Evolutionary conservation across 1,139 yeast genomes (phyloP).

Genomic region (Geotrichum australiense): DNA sequence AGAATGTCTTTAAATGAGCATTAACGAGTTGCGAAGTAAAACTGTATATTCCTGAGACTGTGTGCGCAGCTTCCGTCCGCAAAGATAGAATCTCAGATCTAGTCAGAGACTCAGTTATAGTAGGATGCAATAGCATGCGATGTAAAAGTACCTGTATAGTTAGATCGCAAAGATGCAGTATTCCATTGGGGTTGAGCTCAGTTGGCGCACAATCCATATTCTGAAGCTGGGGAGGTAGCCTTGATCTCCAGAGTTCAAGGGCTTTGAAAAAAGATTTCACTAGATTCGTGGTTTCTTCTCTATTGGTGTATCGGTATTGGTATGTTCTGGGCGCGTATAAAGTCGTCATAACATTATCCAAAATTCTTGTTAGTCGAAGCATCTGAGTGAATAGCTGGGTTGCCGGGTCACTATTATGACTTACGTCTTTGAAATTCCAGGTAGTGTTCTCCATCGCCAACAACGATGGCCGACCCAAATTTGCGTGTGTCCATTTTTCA

Average conservation of each 20-base stretch:
- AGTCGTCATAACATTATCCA: constrained; percentile 26
- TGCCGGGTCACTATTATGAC: constrained; percentile 22
- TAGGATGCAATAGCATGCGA: constrained; percentile 26
- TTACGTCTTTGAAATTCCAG: constrained; percentile 4
- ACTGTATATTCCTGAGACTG: constrained; percentile 28
- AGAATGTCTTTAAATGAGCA: constrained; percentile 34
- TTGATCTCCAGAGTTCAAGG: constrained; percentile 28
- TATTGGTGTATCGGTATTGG: constrained; percentile 20
- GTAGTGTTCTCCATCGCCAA: constrained; percentile 17
- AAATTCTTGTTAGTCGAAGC: constrained; percentile 26
- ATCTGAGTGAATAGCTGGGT: constrained; percentile 19
- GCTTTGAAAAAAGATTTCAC: constrained; percentile 22
- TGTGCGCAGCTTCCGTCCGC: constrained; percentile 28
- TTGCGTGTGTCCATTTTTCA: constrained; percentile 33
- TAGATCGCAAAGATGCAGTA: constrained; percentile 26
- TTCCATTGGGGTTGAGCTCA: constrained; percentile 18
- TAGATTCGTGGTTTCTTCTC: constrained; percentile 18
- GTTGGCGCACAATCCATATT: constrained; percentile 27
- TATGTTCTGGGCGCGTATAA: constrained; percentile 23
- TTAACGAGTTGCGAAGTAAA: constrained; percentile 34
- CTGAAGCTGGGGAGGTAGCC: constrained; percentile 27
- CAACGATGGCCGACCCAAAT: constrained; percentile 31
- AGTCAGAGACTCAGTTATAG: constrained; percentile 19
- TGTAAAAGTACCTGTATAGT: constrained; percentile 31
- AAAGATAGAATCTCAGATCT: constrained; percentile 20